Percentiles rank a stretch among this genome's conserved stretches.
Evolutionary conservation across 805 yeast genomes (phyloP).

Genomic region (Cyberlindnera mississippiensis): DNA sequence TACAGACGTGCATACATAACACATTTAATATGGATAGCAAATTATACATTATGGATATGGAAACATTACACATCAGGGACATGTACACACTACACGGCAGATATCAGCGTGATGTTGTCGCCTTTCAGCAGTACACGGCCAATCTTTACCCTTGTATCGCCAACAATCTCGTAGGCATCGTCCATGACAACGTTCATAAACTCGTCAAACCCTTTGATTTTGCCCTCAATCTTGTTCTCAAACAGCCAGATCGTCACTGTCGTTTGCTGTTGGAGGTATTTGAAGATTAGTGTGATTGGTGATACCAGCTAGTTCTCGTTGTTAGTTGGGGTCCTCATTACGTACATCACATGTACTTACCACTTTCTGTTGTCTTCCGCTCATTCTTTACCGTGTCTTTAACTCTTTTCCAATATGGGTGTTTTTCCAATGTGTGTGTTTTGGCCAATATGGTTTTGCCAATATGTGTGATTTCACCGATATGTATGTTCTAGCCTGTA

Average conservation of each 20-base stretch:
- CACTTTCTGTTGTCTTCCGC: conserved; percentile 43
- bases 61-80: no score
- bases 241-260: conserved; percentile 83
- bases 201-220: conserved; percentile 91
- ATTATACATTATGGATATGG: no score
- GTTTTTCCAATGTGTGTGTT: no score
- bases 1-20: no score
- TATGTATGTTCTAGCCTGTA: no score
- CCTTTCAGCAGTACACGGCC: conserved; percentile 87
- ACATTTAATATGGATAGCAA: no score
- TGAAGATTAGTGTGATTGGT: conserved; percentile 89
- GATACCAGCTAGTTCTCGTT: conserved; percentile 53
- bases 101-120: conserved; percentile 82
- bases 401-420: no score
- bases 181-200: conserved; percentile 82
- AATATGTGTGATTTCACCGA: no score
- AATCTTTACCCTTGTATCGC: conserved; percentile 46
- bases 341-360: conserved; percentile 25
- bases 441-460: no score
- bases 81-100: no score
- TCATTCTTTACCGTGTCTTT: no score
- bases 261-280: conserved; percentile 77
- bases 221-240: conserved; percentile 88
- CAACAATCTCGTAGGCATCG: conserved; percentile 63
- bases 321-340: conserved; percentile 6